A percentile compares a stretch with the other conserved stretches of the same genome.
phyloP scores from a whole-genome alignment of 352 stramenopile genomes.

The Globisporangium abappressorium region DNA sequence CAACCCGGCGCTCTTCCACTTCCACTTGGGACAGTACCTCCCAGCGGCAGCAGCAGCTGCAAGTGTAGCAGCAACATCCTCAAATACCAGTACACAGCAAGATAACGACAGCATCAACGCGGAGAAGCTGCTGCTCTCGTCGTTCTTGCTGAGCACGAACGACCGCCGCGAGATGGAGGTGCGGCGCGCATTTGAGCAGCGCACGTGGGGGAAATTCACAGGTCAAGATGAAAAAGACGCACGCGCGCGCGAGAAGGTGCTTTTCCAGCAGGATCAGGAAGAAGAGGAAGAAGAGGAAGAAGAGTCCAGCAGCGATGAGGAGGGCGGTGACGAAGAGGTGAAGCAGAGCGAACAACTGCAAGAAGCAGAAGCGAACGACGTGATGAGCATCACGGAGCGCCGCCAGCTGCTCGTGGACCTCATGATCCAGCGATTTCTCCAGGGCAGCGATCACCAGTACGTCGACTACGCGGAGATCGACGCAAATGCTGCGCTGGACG shows the following conservation, averaged over 20 bases:
- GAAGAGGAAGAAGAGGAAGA: conserved; percentile 57
- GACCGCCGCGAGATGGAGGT: conserved; percentile 69
- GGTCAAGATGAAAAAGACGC: conserved; percentile 22
- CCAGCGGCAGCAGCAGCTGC: conserved; percentile 1
- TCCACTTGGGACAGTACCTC: conserved; percentile 76
- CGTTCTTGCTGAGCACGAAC: conserved; percentile 67
- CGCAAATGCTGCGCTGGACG: conserved; percentile 52
- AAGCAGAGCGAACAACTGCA: conserved; percentile 20
- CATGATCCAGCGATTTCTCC: conserved; percentile 71
- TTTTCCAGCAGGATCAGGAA: conserved; percentile 36
- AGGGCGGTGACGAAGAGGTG: conserved; percentile 29
- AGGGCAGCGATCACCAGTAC: conserved; percentile 55
- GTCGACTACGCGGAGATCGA: conserved; percentile 72
- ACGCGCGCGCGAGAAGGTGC: conserved; percentile 20
- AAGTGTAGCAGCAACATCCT: background rate
- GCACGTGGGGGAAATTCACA: conserved; percentile 46
- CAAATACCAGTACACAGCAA: background rate
- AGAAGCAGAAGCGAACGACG: background rate
- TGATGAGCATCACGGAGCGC: conserved; percentile 33
- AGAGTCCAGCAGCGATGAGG: conserved; percentile 29
- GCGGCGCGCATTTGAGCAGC: conserved; percentile 57
- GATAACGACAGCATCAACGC: background rate
- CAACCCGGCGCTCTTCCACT: conserved; percentile 78
- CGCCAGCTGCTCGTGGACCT: conserved; percentile 66
- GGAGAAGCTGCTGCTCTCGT: conserved; percentile 37